Percentiles rank a stretch among this genome's conserved stretches.
Conservation (phyloP, 441 rosid genomes). For the Mallotus japonicus region DNA sequence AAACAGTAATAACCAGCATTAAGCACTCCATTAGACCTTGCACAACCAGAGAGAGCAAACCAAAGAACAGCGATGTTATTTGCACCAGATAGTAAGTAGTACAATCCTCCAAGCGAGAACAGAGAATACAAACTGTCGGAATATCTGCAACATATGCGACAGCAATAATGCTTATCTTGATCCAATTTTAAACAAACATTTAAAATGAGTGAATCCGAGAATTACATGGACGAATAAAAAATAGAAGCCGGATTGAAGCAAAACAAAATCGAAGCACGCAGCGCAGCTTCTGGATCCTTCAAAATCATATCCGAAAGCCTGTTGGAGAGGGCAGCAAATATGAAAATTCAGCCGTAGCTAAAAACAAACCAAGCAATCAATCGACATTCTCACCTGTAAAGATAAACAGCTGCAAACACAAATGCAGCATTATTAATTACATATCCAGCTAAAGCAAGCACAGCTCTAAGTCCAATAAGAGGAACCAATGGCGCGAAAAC, state of each 20-base stretch:
- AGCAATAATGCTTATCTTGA: conserved; percentile 9
- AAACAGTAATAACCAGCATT: conserved; percentile 90
- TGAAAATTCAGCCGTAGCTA: conserved; percentile 10
- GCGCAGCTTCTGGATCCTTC: conserved; percentile 63
- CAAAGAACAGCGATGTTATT: conserved; percentile 60
- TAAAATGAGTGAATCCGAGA: conserved; percentile 16
- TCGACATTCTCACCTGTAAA: conserved; percentile 49
- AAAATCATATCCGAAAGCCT: conserved; percentile 71
- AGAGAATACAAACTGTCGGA: conserved; percentile 80
- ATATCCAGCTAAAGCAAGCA: conserved; percentile 73
- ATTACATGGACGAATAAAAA: conserved; percentile 86
- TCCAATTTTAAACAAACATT: background rate
- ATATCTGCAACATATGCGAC: conserved; percentile 55
- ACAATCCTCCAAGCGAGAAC: conserved; percentile 77
- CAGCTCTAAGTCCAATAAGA: conserved; percentile 69
- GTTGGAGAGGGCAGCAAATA: conserved; percentile 29
- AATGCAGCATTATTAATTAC: conserved; percentile 65
- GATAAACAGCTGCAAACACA: conserved; percentile 63
- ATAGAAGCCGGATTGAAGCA: conserved; percentile 94
- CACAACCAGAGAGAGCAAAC: conserved; percentile 79
- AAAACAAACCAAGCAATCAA: background rate
- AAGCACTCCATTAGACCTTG: conserved; percentile 92
- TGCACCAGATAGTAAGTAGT: conserved; percentile 59
- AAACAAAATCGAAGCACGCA: conserved; percentile 68
- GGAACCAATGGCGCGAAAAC: conserved; percentile 73